Evolutionary conservation across 305 asterid species (phyloP).

Genomic region (Solanum hybrid): DNA sequence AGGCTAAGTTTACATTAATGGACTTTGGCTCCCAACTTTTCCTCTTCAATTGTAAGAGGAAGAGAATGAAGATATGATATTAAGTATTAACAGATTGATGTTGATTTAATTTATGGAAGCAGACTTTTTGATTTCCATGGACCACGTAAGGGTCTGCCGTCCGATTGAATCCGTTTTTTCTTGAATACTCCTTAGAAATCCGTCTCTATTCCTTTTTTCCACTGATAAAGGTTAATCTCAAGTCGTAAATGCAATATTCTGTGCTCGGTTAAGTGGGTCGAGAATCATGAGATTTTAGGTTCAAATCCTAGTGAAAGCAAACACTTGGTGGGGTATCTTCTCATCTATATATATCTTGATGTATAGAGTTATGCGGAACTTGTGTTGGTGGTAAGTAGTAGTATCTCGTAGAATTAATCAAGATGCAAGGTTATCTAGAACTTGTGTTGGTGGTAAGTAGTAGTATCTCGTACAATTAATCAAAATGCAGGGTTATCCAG

Average conservation of each 20-base stretch:
- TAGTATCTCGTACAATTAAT: no score
- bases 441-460: no score
- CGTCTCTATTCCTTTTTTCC: background rate
- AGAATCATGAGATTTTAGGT: background rate
- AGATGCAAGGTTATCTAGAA: no score
- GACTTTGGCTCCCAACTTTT: background rate
- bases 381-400: background rate
- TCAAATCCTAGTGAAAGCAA: background rate
- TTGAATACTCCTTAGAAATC: background rate
- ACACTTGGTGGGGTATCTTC: background rate
- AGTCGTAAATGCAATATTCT: background rate
- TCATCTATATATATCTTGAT: background rate
- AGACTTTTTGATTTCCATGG: background rate
- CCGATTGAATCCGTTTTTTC: no score
- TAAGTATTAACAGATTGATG: background rate
- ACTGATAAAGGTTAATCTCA: background rate
- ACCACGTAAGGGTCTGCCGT: background rate
- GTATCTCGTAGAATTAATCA: no score
- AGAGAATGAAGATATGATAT: background rate
- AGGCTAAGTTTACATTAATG: background rate
- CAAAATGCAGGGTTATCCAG: background rate
- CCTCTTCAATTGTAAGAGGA: background rate
- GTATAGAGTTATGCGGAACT: background rate
- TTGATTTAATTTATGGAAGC: background rate
- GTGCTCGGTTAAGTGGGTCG: background rate